Percentiles rank a stretch among this genome's conserved stretches.
Conservation (phyloP, 2,329 filamentous ascomycete genomes). For the Ophiostoma triangulosporum region DNA sequence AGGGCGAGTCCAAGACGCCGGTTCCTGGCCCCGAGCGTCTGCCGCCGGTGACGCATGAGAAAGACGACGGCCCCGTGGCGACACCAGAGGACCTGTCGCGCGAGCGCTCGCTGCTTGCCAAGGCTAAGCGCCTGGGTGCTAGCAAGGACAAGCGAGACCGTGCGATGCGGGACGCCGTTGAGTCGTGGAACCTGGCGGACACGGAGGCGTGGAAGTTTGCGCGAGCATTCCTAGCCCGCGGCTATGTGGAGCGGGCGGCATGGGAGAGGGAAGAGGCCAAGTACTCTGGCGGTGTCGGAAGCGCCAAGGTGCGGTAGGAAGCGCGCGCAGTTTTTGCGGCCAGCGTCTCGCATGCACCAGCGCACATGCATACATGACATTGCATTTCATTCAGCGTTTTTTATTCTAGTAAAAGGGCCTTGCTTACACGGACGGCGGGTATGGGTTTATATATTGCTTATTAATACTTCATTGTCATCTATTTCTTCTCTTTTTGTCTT, state of each 20-base stretch:
- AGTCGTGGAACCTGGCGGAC: constrained; percentile 58
- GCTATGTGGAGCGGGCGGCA: constrained; percentile 45
- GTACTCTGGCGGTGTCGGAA: constrained; percentile 49
- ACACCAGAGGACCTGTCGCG: constrained; percentile 37
- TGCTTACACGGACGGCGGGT: not conserved
- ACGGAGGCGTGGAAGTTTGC: constrained; percentile 68
- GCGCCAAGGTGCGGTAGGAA: constrained; percentile 16
- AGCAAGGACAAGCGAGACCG: constrained; percentile 31
- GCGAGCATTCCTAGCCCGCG: constrained; percentile 50
- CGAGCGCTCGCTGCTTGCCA: constrained; percentile 40
- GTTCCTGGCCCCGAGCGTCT: constrained; percentile 44
- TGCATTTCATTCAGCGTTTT: not conserved
- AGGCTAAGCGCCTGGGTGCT: constrained; percentile 29
- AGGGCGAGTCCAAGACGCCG: constrained; percentile 42
- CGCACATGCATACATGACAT: not conserved
- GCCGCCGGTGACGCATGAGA: constrained; percentile 35
- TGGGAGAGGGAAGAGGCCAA: constrained; percentile 60
- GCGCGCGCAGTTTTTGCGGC: not conserved
- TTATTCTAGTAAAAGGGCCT: not conserved
- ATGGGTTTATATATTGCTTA: not conserved
- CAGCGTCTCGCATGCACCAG: not conserved
- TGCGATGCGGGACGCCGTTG: constrained; percentile 39
- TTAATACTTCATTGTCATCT: not conserved
- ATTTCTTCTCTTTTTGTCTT: not conserved
- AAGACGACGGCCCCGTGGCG: constrained; percentile 34